Evolutionary conservation across 2,329 filamentous ascomycete genomes (phyloP).

Genomic region (Colletotrichum horii): DNA sequence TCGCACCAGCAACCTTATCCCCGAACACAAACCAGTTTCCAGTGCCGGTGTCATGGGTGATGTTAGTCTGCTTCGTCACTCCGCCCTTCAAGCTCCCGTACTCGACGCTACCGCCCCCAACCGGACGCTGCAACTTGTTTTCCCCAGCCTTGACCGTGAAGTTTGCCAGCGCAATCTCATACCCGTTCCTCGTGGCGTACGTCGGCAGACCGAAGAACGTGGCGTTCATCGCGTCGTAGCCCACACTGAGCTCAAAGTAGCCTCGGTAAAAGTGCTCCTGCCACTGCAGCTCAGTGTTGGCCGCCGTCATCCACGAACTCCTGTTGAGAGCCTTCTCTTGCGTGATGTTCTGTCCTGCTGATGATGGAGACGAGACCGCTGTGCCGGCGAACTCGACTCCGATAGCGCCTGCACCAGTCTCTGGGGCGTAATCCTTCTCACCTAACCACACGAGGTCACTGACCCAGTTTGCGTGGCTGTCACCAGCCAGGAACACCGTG

Average conservation of each 20-base stretch:
- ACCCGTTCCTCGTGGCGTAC: slow-evolving; percentile 61
- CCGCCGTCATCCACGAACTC: slow-evolving; percentile 22
- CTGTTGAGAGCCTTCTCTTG: not conserved
- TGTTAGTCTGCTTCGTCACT: slow-evolving; percentile 48
- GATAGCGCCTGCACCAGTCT: slow-evolving; percentile 59
- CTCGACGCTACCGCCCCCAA: slow-evolving; percentile 51
- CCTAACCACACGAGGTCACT: slow-evolving; percentile 64
- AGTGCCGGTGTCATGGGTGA: slow-evolving; percentile 44
- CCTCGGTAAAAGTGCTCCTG: slow-evolving; percentile 78
- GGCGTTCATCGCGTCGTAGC: slow-evolving; percentile 62
- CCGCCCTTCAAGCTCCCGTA: slow-evolving; percentile 61
- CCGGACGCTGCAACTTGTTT: slow-evolving; percentile 57
- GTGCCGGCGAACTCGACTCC: slow-evolving; percentile 72
- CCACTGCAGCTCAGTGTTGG: slow-evolving; percentile 73
- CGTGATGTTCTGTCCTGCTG: not conserved
- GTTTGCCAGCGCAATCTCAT: slow-evolving; percentile 71
- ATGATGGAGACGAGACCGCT: slow-evolving; percentile 50
- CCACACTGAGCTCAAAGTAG: slow-evolving; percentile 71
- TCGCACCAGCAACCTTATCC: fast-evolving
- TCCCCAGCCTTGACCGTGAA: slow-evolving; percentile 70
- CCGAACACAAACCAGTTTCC: not conserved
- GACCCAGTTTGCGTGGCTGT: slow-evolving; percentile 73
- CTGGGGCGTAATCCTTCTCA: slow-evolving; percentile 54
- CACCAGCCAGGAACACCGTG: slow-evolving; percentile 75
- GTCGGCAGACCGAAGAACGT: slow-evolving; percentile 63